A percentile compares a stretch with the other conserved stretches of the same genome.
phyloP scores from a whole-genome alignment of 768 basidiomycete species.

The Baorangia bicolor region DNA sequence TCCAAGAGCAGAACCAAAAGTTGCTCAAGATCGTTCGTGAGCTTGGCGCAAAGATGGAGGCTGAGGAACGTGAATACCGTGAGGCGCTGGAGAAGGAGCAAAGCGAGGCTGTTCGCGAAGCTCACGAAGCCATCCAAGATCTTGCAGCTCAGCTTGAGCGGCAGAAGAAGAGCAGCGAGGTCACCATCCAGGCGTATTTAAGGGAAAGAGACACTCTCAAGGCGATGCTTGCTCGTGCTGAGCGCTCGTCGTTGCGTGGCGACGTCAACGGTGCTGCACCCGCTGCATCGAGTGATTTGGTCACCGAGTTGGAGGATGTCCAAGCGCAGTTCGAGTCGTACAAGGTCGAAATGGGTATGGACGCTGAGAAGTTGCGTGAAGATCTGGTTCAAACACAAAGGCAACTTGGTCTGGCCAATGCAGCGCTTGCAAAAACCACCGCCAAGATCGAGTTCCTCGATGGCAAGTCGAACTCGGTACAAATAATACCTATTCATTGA shows the following conservation, averaged over 20 bases:
- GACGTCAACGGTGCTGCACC: constrained; percentile 24
- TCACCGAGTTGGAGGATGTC: constrained; percentile 65
- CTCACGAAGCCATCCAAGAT: constrained; percentile 81
- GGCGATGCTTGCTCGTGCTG: constrained; percentile 62
- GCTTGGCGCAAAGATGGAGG: constrained; percentile 82
- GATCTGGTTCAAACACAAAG: constrained; percentile 63
- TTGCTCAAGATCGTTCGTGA: constrained; percentile 81
- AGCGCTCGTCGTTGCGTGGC: constrained; percentile 25
- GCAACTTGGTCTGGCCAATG: constrained; percentile 62
- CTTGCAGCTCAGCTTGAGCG: constrained; percentile 76
- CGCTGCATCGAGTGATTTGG: constrained; percentile 39
- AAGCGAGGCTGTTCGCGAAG: constrained; percentile 78
- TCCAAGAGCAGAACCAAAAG: constrained; percentile 94
- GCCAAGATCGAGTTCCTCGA: constrained; percentile 78
- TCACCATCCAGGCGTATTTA: constrained; percentile 74
- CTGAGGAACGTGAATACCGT: constrained; percentile 74
- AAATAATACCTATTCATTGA: neutral
- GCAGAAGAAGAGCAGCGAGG: constrained; percentile 68
- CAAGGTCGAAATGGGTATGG: constrained; percentile 75
- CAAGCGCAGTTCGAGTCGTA: constrained; percentile 82
- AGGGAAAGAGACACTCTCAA: constrained; percentile 88
- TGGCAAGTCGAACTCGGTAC: constrained; percentile 44
- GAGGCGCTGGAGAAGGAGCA: constrained; percentile 72
- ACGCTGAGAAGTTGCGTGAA: constrained; percentile 70
- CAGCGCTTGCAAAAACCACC: constrained; percentile 77